Evolutionary conservation across 352 stramenopile genomes (phyloP), one percentile per base, ranked within the genome.

Genomic region (Phytophthora idaei): DNA sequence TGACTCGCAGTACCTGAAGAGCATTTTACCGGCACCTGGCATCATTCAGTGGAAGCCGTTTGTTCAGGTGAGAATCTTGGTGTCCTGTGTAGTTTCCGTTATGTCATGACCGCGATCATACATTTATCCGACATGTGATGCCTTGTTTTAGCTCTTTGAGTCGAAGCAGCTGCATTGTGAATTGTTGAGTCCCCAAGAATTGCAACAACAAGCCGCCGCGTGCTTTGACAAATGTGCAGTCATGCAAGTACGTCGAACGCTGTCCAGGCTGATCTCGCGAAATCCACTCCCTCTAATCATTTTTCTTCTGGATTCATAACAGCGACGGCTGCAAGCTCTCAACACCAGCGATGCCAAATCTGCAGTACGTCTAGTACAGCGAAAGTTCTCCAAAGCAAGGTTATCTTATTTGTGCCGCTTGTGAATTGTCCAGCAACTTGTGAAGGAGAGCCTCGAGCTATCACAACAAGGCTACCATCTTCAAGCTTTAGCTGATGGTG

Each of bases 391-490:
- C 25, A 12, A n/a, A 5, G 5, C 46, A 25, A 36, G 9, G 17
- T 25, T 8, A 34, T 32, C 44, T 25, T 28, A 45, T 9, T 21
- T 44, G 28, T 51, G n/a, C 7, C 15, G 27, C 25, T 15, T 59
- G 54, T 37, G 11, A 61, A 54, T 51, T 42, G 1, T 39, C 7
- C 52, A 87, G 76, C 50, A 80, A 58, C 62, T 81, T 39, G 36
- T 56, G 9, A 74, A 78, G 34, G 71, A 87, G 21, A 80, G 76
- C 17, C 61, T 85, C 11, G 60, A 69, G 32, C 45, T 83, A 11
- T 85, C 80, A 4, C 81, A 90, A 57, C 68, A 88, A 61, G 81
- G 71, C 7, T 86, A 89, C 28, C 76, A 77, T 29, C 34, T 89
- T 8, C 73, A 86, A 69, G 65, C 72, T 12, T 51, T 89, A 14